phyloP scores from a whole-genome alignment of 352 stramenopile genomes.

The Pythium oligandrum region DNA sequence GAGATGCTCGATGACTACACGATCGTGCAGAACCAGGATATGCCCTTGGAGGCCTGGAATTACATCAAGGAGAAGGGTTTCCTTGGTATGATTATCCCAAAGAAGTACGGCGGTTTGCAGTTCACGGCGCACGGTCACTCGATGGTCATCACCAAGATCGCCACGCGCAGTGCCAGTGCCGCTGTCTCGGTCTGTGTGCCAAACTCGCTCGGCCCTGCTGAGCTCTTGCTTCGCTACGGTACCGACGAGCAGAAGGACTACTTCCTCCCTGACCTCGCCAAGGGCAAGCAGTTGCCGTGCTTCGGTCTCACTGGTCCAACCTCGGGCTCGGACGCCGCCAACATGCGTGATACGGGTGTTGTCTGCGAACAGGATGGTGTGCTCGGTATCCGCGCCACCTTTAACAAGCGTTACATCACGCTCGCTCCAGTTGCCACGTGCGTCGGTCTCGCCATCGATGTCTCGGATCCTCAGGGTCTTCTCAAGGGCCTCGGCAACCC shows the following conservation, averaged over 20 bases:
- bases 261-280: conserved; percentile 91
- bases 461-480: conserved; percentile 93
- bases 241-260: conserved; percentile 96
- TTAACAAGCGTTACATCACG: conserved; percentile 99
- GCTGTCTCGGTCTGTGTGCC: conserved; percentile 95
- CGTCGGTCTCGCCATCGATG: conserved; percentile 95
- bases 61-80: conserved; percentile 96
- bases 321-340: conserved; percentile 93
- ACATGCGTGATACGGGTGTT: conserved; percentile 92
- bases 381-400: conserved; percentile 93
- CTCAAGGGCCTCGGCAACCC: conserved; percentile 91
- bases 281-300: conserved; percentile 95
- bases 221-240: conserved; percentile 94
- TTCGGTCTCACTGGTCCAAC: conserved; percentile 96
- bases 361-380: conserved; percentile 94
- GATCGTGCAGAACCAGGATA: conserved; percentile 89
- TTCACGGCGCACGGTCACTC: conserved; percentile 90
- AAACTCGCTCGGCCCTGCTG: conserved; percentile 96
- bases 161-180: conserved; percentile 87
- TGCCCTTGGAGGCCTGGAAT: conserved; percentile 91
- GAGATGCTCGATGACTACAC: conserved; percentile 96
- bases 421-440: conserved; percentile 95
- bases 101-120: conserved; percentile 92
- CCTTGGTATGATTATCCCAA: conserved; percentile 98
- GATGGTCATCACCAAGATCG: conserved; percentile 92